phyloP scores from a whole-genome alignment of 352 stramenopile genomes.

The Nothophytophthora sp. region DNA sequence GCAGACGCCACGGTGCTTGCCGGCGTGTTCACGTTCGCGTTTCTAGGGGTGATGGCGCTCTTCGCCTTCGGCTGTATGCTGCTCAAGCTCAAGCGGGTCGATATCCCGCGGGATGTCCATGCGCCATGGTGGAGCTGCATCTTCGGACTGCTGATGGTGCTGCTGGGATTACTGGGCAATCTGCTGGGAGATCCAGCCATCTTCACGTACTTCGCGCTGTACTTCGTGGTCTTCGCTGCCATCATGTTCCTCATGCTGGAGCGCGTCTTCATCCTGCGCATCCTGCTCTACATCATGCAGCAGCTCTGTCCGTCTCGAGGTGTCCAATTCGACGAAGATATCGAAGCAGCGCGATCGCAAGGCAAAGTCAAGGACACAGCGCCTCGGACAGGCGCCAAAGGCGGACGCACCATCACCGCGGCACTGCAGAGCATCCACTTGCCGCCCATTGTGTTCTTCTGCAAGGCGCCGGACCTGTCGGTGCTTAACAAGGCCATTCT shows the following conservation, averaged over 20 bases:
- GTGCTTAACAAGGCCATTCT: conserved; percentile 91
- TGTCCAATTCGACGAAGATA: too few relatives aligned
- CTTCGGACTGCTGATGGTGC: conserved; percentile 47
- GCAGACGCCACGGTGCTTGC: conserved; percentile 70
- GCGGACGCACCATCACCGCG: conserved; percentile 46
- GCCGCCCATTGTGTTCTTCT: conserved; percentile 86
- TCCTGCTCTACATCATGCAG: conserved; percentile 36
- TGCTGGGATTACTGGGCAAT: conserved; percentile 51
- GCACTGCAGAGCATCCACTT: conserved; percentile 48
- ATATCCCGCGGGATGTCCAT: conserved; percentile 65
- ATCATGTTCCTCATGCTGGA: conserved; percentile 61
- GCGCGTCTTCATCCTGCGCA: conserved; percentile 41
- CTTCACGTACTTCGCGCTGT: conserved; percentile 59
- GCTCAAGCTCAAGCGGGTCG: conserved; percentile 83
- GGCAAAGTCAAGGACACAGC: conserved; percentile 31
- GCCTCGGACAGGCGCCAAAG: conserved; percentile 43
- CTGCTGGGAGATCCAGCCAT: conserved; percentile 42
- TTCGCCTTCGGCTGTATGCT: conserved; percentile 83
- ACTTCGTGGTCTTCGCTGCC: conserved; percentile 45
- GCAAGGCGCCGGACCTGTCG: conserved; percentile 83
- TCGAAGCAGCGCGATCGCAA: too few relatives aligned
- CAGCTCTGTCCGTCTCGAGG: conserved; percentile 33
- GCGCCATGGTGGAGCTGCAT: conserved; percentile 45
- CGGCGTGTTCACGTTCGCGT: conserved; percentile 87
- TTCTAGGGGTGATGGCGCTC: conserved; percentile 80